Evolutionary conservation across 345 rosid genomes (phyloP), one percentile per base, ranked within the genome.

Genomic region (Litchi chinensis): DNA sequence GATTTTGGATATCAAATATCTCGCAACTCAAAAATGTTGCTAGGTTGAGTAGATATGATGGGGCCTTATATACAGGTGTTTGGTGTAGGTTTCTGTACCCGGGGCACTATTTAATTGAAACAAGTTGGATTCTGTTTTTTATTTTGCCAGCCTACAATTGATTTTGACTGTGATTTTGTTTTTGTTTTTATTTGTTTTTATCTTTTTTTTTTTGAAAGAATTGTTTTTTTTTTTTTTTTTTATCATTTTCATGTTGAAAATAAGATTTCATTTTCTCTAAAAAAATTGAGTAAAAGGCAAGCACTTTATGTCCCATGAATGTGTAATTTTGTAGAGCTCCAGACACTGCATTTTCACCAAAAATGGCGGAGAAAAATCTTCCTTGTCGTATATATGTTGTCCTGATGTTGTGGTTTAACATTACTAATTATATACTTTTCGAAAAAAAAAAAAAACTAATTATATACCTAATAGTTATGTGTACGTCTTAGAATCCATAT

Each of bases 11-110:
- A 3, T 18, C 0, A 13, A 44, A 13, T 28, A 13, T 11, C 11
- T 6, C 74, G 90, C 87, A 78, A 83, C 85, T 73, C 6, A 19
- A 41, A 39, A 15, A 44, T 41, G 83, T 71, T 82, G 87, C 87
- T 80, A 82, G 15, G 43, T 67, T 54, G 70, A 7, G 37, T 64
- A 40, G 81, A 59, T 44, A 37, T 76, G 8, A 9, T 6, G 73
- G 65, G 65, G 75, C 5, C 8, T 73, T 85, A 77, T 87, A 87
- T 85, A 87, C 67, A 50, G 13, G n/a, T 48, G 52, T 70, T 54
- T 13, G 26, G 70, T 18, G 37, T 32, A 32, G 0, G 56, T 32
- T 5, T 2, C 26, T 39, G 39, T 24, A 54, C 8, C 3, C 2
- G 37, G 59, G n/a, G 16, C 4, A 11, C n/a, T n/a, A 16, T 54